Conservation (phyloP, 1,284 basidiomycete genomes). For the Neonothopanus nambi region DNA sequence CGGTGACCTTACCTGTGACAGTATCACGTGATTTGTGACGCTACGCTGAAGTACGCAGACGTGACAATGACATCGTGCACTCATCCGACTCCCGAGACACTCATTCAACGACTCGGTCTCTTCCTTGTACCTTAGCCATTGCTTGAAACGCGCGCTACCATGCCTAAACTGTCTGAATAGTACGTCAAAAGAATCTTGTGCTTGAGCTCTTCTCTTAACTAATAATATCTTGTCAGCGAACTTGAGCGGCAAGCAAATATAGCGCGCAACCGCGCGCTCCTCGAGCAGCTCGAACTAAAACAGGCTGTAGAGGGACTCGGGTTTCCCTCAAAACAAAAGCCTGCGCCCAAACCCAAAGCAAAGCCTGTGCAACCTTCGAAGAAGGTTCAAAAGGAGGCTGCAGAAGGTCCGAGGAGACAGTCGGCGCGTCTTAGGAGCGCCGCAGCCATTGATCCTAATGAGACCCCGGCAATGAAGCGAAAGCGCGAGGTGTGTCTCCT, state of each 20-base stretch:
- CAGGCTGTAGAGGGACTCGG: constrained; percentile 54
- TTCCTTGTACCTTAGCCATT: background rate
- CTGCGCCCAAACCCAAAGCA: constrained; percentile 42
- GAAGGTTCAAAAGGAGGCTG: constrained; percentile 48
- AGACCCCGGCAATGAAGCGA: constrained; percentile 60
- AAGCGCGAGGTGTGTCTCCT: constrained; percentile 57
- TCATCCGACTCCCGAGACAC: too few relatives aligned
- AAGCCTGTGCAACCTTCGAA: constrained; percentile 66
- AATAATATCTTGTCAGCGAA: constrained; percentile 41
- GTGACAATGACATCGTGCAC: too few relatives aligned
- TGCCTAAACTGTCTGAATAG: constrained; percentile 54
- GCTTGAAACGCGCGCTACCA: constrained; percentile 15
- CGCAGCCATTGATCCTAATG: constrained; percentile 50
- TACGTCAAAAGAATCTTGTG: constrained; percentile 30
- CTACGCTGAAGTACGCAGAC: too few relatives aligned
- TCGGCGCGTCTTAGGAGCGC: constrained; percentile 59
- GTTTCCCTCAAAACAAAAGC: constrained; percentile 35
- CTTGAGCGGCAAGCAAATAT: constrained; percentile 76
- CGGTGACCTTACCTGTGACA: too few relatives aligned
- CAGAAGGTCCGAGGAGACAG: constrained; percentile 54
- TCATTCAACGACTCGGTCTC: too few relatives aligned
- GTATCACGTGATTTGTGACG: too few relatives aligned
- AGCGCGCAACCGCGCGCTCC: constrained; percentile 70
- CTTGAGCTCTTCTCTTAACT: background rate
- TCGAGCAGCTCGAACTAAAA: constrained; percentile 68